A percentile compares a stretch with the other conserved stretches of the same genome.
These are phyloP conservation scores for Ophioceras dolichostomum DNA, from an alignment of 2,329 filamentous ascomycete species.

Conservation along the genomic window DNA sequence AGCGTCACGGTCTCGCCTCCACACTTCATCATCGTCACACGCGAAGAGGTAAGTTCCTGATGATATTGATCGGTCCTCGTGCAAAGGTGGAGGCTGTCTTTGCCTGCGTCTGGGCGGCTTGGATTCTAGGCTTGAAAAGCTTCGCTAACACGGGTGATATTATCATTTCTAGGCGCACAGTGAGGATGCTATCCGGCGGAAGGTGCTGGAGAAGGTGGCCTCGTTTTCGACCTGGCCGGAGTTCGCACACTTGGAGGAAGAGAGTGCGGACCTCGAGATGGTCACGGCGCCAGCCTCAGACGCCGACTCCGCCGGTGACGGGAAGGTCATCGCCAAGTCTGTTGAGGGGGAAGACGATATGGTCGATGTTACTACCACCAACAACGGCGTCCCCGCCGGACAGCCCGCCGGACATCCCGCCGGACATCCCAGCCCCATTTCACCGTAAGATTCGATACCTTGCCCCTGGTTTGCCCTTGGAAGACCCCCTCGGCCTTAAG, in stretches of 20 bases:
- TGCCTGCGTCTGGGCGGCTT: too few species aligned
- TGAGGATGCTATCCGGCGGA: conserved; percentile 64
- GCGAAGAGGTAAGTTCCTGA: conserved; percentile 50
- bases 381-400: too few species aligned
- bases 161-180: conserved; percentile 30
- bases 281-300: conserved; percentile 52
- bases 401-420: too few species aligned
- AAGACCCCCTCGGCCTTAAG: too few species aligned
- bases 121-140: too few species aligned
- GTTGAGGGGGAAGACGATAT: conserved; percentile 83
- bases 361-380: conserved; percentile 73
- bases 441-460: too few species aligned
- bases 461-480: too few species aligned
- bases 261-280: conserved; percentile 52
- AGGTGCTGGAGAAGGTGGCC: conserved; percentile 63
- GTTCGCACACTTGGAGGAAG: conserved; percentile 40
- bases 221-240: conserved; percentile 63
- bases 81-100: too few species aligned
- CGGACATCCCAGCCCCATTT: too few species aligned
- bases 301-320: conserved; percentile 54
- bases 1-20: conserved; percentile 28
- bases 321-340: conserved; percentile 63
- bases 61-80: too few species aligned
- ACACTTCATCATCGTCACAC: conserved; percentile 64
- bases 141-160: too few species aligned